Conservation (phyloP, 345 rosid species). For the Pugionium dolabratum region DNA sequence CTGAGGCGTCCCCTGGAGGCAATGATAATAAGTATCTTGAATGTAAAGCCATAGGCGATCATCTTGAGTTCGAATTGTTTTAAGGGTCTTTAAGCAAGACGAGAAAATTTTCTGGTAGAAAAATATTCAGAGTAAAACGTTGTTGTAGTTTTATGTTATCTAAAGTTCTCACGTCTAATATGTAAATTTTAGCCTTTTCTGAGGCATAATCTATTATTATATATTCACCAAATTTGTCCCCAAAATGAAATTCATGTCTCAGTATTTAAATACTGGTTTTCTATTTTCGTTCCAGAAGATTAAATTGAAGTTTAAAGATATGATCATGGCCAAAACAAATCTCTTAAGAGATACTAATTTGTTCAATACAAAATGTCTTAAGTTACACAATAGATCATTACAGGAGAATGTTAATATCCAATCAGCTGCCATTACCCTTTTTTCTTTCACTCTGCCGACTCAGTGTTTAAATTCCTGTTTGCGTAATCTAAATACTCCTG, state of each 20-base stretch:
- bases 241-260: no score
- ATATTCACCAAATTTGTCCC: background rate
- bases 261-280: no score
- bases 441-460: constrained; percentile 30
- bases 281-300: no score
- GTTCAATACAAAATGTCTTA: constrained; percentile 11
- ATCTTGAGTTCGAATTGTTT: constrained; percentile 89
- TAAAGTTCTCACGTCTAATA: constrained; percentile 16
- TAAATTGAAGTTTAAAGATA: background rate
- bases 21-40: constrained; percentile 60
- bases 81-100: constrained; percentile 32
- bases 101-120: constrained; percentile 7
- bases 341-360: background rate
- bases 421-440: background rate
- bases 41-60: constrained; percentile 76
- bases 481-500: constrained; percentile 73
- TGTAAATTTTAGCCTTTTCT: constrained; percentile 26
- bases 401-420: background rate
- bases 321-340: background rate
- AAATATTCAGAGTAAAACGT: constrained; percentile 24
- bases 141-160: constrained; percentile 19
- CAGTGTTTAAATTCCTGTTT: constrained; percentile 47
- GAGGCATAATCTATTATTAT: constrained; percentile 7
- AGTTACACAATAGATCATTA: background rate
- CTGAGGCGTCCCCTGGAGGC: constrained; percentile 39